Evolutionary conservation across 2,329 filamentous ascomycete genomes (phyloP).

Genomic region (Diaporthe vaccinii): DNA sequence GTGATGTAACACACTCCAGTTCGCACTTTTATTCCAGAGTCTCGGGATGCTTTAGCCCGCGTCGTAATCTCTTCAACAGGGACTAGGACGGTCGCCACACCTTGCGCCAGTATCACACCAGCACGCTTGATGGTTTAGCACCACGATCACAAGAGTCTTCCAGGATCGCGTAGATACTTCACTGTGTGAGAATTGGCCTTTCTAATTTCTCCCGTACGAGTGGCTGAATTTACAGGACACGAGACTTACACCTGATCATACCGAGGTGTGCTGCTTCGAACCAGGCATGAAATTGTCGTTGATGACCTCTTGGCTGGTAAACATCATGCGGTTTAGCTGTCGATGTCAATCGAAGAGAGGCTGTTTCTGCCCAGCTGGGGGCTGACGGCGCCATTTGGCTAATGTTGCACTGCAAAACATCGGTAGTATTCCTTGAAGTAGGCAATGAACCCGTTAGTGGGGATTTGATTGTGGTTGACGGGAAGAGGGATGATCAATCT

Average conservation of each 20-base stretch:
- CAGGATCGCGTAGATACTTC: too few species aligned
- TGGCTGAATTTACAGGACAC: background rate
- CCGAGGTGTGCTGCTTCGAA: too few species aligned
- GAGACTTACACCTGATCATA: too few species aligned
- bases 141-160: too few species aligned
- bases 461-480: background rate
- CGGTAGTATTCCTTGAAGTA: background rate
- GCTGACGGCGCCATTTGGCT: background rate
- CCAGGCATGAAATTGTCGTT: background rate
- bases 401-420: conserved; percentile 22
- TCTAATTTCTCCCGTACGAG: too few species aligned
- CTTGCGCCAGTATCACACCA: background rate
- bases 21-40: background rate
- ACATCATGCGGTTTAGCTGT: background rate
- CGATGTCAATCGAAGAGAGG: background rate
- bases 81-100: too few species aligned
- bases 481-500: background rate
- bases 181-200: rapidly evolving
- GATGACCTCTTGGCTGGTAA: too few species aligned
- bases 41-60: conserved; percentile 8
- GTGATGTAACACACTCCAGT: background rate
- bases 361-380: too few species aligned
- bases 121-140: background rate
- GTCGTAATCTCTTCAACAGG: background rate
- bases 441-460: background rate